A percentile compares a stretch with the other conserved stretches of the same genome.
phyloP scores from a whole-genome alignment of 140 eudicot species.

The Eryngium alpinum region DNA sequence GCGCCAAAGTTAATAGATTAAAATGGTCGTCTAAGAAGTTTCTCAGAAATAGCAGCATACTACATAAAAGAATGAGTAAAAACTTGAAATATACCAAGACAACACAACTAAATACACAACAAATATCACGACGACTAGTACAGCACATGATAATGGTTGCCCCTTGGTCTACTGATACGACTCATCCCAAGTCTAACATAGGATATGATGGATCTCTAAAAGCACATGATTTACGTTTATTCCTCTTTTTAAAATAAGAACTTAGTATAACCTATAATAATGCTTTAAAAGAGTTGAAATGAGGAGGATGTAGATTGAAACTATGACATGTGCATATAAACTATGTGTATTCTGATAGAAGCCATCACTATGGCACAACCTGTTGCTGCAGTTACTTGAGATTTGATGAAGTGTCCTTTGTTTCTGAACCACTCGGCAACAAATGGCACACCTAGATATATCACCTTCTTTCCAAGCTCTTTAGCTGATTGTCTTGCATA shows the following conservation, averaged over 20 bases:
- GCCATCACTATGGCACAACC: constrained; percentile 33
- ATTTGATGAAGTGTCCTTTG: constrained; percentile 88
- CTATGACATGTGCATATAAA: not conserved
- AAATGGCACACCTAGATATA: constrained; percentile 81
- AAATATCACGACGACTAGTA: not conserved
- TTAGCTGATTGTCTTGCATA: constrained; percentile 82
- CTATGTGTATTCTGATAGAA: not conserved
- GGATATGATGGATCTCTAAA: not conserved
- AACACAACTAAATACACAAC: not conserved
- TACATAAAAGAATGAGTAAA: not conserved
- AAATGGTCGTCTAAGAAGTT: not conserved
- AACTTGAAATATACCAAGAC: not conserved
- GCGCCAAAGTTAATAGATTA: not conserved
- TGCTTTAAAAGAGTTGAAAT: not conserved
- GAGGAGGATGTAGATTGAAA: not conserved
- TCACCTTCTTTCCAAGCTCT: constrained; percentile 94
- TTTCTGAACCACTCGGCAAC: constrained; percentile 98
- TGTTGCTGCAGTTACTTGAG: constrained; percentile 98
- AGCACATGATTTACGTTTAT: constrained; percentile 2
- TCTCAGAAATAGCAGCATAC: not conserved
- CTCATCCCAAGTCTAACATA: not conserved
- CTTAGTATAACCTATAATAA: not conserved
- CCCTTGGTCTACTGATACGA: not conserved
- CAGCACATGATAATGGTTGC: not conserved
- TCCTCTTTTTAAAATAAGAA: not conserved